Percentiles rank a stretch among this genome's conserved stretches.
phyloP scores from a whole-genome alignment of 2,329 filamentous ascomycete genomes.

The Chaetomium olivaceum region DNA sequence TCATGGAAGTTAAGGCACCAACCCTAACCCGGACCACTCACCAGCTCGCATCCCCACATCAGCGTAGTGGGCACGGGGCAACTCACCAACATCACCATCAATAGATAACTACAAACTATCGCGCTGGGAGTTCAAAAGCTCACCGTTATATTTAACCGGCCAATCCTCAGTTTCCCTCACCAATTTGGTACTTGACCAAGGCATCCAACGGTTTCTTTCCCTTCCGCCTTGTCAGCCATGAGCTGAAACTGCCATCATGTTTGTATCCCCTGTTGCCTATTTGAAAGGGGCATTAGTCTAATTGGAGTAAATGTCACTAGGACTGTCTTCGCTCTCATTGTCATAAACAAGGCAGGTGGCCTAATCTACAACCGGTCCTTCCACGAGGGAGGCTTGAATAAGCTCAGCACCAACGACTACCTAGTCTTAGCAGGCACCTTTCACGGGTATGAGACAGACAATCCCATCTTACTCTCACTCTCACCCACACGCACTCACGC shows the following conservation, averaged over 20 bases:
- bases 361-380: conserved; percentile 96
- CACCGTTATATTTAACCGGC: background rate
- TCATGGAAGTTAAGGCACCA: background rate
- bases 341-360: conserved; percentile 98
- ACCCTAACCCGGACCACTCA: background rate
- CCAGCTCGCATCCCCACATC: background rate
- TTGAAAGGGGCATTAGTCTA: background rate
- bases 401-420: conserved; percentile 92
- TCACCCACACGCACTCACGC: no score
- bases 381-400: conserved; percentile 78
- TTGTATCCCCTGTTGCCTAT: conserved; percentile 7
- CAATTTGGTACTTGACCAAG: no score
- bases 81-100: background rate
- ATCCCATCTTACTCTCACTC: conserved; percentile 19
- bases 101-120: background rate
- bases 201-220: no score
- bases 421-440: conserved; percentile 96
- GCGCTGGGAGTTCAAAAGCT: background rate
- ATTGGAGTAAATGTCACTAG: conserved; percentile 48
- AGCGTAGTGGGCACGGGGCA: background rate
- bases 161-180: background rate
- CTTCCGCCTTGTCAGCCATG: conserved; percentile 1
- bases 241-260: conserved; percentile 30
- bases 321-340: conserved; percentile 92
- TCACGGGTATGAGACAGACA: conserved; percentile 66